Conservation (phyloP, 805 yeast genomes). For the Candida khao-thaluensis region DNA sequence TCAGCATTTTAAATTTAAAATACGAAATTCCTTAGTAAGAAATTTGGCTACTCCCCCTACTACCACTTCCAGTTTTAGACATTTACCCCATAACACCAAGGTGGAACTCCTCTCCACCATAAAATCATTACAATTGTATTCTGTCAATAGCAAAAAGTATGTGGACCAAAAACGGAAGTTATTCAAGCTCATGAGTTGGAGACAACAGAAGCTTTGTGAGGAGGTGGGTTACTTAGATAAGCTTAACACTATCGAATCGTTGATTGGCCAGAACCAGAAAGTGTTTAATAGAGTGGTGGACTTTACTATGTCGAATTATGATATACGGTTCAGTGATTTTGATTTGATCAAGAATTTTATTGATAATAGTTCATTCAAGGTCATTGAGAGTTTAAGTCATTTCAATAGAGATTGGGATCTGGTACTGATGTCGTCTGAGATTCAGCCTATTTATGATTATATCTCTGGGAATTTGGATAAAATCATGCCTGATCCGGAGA, state of each 20-base stretch:
- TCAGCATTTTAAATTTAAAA: conserved; percentile 1
- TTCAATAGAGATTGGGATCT: conserved; percentile 74
- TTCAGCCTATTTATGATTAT: conserved; percentile 54
- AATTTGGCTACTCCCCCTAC: neutral
- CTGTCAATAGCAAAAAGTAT: conserved; percentile 36
- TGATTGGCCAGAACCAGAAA: conserved; percentile 47
- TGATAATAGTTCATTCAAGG: conserved; percentile 27
- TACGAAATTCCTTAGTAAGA: neutral
- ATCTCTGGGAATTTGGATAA: conserved; percentile 43
- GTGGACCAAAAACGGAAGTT: conserved; percentile 46
- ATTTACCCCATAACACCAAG: conserved; percentile 21
- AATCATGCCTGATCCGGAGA: conserved; percentile 25
- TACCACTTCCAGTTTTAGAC: neutral
- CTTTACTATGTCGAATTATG: conserved; percentile 42
- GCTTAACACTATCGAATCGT: conserved; percentile 47
- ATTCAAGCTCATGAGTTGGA: conserved; percentile 48
- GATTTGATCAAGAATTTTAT: conserved; percentile 16
- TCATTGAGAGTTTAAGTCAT: conserved; percentile 73
- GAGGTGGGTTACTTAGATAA: conserved; percentile 55
- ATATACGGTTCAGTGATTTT: conserved; percentile 42
- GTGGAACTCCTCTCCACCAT: conserved; percentile 42
- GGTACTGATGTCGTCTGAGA: conserved; percentile 23
- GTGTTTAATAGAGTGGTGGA: conserved; percentile 48
- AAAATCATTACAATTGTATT: conserved; percentile 47
- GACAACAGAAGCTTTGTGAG: conserved; percentile 55